Evolutionary conservation across 2,329 filamentous ascomycete genomes (phyloP).

Genomic region (Penicillium sp.): DNA sequence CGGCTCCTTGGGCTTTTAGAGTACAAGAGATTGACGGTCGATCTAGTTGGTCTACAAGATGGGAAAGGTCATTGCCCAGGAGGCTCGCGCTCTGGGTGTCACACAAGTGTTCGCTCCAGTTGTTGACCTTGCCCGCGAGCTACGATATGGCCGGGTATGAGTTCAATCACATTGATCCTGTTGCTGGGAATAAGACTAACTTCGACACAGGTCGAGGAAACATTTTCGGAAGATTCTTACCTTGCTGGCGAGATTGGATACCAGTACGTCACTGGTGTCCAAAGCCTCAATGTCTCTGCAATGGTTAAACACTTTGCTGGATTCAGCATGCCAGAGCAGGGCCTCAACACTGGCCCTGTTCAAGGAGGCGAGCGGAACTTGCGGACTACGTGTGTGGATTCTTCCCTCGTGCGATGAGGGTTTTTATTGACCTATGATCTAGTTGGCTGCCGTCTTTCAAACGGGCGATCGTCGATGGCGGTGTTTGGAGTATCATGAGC

Average conservation of each 20-base stretch:
- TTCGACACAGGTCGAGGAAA: slow-evolving; percentile 61
- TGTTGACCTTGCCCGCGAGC: slow-evolving; percentile 69
- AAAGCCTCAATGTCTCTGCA: slow-evolving; percentile 66
- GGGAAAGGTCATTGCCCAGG: slow-evolving; percentile 65
- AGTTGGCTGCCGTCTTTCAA: slow-evolving; percentile 62
- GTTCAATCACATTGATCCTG: not conserved
- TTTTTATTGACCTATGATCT: not conserved
- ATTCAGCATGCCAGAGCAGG: slow-evolving; percentile 69
- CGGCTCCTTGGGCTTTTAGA: too few species aligned
- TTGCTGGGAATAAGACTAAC: not conserved
- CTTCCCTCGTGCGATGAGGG: too few species aligned
- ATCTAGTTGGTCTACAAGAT: slow-evolving; percentile 62
- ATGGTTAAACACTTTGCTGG: slow-evolving; percentile 77
- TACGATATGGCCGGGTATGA: slow-evolving; percentile 65
- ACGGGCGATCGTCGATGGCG: slow-evolving; percentile 70
- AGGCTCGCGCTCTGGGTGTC: slow-evolving; percentile 67
- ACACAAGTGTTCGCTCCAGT: slow-evolving; percentile 74
- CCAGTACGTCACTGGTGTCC: slow-evolving; percentile 61
- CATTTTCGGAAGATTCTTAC: slow-evolving; percentile 68
- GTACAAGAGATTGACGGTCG: not conserved
- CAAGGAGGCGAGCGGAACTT: slow-evolving; percentile 59
- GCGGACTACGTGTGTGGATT: slow-evolving; percentile 52
- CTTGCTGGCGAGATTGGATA: slow-evolving; percentile 70
- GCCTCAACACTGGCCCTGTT: slow-evolving; percentile 66
- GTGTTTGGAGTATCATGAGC: slow-evolving; percentile 70